phyloP scores from a whole-genome alignment of 1,284 basidiomycete genomes.

The Cryptococcus sp. region DNA sequence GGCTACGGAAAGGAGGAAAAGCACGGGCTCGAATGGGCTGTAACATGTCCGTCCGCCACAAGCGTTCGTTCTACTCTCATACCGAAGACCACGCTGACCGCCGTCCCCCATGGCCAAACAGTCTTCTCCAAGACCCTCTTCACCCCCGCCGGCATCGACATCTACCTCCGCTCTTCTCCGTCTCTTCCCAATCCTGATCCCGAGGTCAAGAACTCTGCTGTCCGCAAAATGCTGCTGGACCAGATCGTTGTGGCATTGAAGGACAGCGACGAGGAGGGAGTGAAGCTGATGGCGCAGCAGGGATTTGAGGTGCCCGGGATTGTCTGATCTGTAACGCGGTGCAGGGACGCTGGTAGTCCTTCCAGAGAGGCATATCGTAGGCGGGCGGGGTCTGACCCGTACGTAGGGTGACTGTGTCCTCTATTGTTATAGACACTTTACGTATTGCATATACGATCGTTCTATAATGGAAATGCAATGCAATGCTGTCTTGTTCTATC shows the following conservation, averaged over 20 bases:
- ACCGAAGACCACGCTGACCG: not conserved
- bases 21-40: slow-evolving; percentile 50
- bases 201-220: slow-evolving; percentile 1
- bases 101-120: slow-evolving; percentile 8
- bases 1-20: slow-evolving; percentile 49
- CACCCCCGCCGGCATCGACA: slow-evolving; percentile 56
- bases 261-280: slow-evolving; percentile 14
- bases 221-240: slow-evolving; percentile 16
- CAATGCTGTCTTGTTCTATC: too few relatives aligned
- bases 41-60: slow-evolving; percentile 49
- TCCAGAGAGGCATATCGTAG: too few relatives aligned
- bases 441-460: too few relatives aligned
- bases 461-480: not conserved
- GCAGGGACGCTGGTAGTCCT: slow-evolving; percentile 12
- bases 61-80: not conserved
- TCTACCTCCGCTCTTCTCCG: slow-evolving; percentile 48
- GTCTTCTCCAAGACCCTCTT: slow-evolving; percentile 57
- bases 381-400: too few relatives aligned
- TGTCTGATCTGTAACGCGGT: slow-evolving; percentile 10
- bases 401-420: too few relatives aligned
- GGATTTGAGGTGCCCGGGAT: slow-evolving; percentile 35
- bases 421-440: too few relatives aligned
- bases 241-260: slow-evolving; percentile 21
- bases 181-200: slow-evolving; percentile 1
- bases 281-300: slow-evolving; percentile 20